Percentiles rank a stretch among this genome's conserved stretches.
These are phyloP conservation scores for Xylaria polymorpha DNA, from an alignment of 2,329 filamentous ascomycete species.

Conservation along the genomic window DNA sequence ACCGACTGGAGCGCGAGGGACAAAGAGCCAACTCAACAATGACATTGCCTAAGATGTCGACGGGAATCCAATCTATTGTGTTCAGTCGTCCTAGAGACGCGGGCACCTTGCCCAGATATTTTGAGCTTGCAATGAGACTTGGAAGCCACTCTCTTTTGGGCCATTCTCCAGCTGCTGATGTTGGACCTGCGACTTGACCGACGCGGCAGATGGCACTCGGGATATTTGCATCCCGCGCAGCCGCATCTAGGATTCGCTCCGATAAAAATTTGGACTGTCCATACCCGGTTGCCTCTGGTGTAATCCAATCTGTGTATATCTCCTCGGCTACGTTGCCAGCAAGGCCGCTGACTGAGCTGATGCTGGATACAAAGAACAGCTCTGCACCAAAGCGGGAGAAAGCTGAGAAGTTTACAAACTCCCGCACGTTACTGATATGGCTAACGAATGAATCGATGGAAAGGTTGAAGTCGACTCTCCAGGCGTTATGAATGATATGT, in stretches of 20 bases:
- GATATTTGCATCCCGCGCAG: conserved; percentile 35
- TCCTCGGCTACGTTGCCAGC: conserved; percentile 26
- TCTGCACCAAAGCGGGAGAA: conserved; percentile 34
- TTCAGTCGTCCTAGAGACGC: conserved; percentile 35
- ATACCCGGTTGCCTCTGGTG: conserved; percentile 34
- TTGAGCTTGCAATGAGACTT: conserved; percentile 43
- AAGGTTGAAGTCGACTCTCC: conserved; percentile 44
- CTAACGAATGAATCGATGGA: conserved; percentile 35
- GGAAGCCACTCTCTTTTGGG: conserved; percentile 43
- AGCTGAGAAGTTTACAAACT: conserved; percentile 37
- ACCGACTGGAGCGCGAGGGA: neutral
- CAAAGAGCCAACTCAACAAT: conserved; percentile 39
- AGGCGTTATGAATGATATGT: conserved; percentile 39
- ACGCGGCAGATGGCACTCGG: conserved; percentile 37
- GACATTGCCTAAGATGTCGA: conserved; percentile 33
- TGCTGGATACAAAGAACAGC: conserved; percentile 42
- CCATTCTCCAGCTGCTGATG: conserved; percentile 36
- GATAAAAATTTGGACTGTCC: conserved; percentile 43
- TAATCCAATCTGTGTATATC: conserved; percentile 35
- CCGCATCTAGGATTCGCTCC: conserved; percentile 40
- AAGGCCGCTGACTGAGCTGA: conserved; percentile 34
- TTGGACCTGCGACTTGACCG: conserved; percentile 42
- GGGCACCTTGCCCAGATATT: conserved; percentile 42
- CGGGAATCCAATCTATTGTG: conserved; percentile 40
- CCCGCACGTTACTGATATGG: conserved; percentile 32